Base-by-base conservation (phyloP, 2,329 filamentous ascomycete genomes). In the Tolypocladium endophyticum region DNA sequence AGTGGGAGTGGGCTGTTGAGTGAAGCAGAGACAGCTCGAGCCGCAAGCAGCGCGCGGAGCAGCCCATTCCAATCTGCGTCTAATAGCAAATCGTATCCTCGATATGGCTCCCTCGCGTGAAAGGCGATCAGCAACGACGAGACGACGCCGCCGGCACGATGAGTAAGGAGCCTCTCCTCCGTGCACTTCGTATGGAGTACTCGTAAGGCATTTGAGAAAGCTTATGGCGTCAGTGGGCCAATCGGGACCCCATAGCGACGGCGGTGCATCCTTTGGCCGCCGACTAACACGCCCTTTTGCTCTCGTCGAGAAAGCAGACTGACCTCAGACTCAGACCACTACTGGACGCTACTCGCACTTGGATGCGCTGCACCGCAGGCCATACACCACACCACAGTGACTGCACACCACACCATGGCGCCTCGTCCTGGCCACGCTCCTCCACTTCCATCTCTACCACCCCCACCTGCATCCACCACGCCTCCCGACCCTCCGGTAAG, bases 401-500 rank as follows among this genome's bases (percentile, higher is more conserved):
- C 16, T 8, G 6, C 25, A 50, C 47, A 30, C 14, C 47, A 28
- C 54, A 18, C 54, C 36, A 36, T 33, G 2, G 33, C 28, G 18
- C 50, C 50, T 33, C 50, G n/a, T 28, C 50, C 33, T 28, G 39
- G 39, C 18, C 8, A 14, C 6, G 25, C 47, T 50, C n/a, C 30
- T 55, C 16, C 53, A 36, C 53, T 55, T 8, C 20, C 57, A 16
- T 38, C 47, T 28, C 25, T 20, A 1, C 25, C 14, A 20, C n/a
- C 57, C 47, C 55, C 39, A 50, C 47, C 56, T 20, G 14, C 25
- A n/a, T 39, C 38, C 30, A 39, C 58, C 35, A 50, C 45, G 39
- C 39, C 39, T 55, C 53, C 58, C 58, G 53, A 43, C 58, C 52
- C 39, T 55, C 58, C 52, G 58, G 58, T 59, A 59, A 50, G 58